Percentiles rank a stretch among this genome's conserved stretches.
Conservation (phyloP, 306 rosid species). For the Cucumis hystrix region DNA sequence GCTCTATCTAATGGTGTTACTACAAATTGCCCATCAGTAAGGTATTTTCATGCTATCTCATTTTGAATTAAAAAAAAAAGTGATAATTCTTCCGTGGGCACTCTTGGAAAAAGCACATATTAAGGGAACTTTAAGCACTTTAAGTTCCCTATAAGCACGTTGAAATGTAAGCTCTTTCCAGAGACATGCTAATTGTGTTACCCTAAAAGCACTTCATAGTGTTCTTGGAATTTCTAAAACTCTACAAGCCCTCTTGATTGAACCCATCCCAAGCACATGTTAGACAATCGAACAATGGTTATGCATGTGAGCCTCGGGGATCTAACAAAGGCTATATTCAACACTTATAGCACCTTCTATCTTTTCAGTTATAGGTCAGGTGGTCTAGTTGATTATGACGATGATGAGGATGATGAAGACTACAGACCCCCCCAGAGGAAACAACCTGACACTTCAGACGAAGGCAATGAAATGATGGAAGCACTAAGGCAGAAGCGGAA, state of each 20-base stretch:
- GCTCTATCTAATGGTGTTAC: slow-evolving; percentile 54
- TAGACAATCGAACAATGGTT: neutral
- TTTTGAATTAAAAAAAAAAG: neutral
- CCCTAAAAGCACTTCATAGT: neutral
- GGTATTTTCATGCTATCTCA: slow-evolving; percentile 25
- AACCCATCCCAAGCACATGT: neutral
- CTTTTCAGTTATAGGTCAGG: slow-evolving; percentile 46
- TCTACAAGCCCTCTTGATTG: neutral
- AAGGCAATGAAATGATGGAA: slow-evolving; percentile 66
- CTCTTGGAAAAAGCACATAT: neutral
- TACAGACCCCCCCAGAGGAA: slow-evolving; percentile 75
- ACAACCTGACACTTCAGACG: slow-evolving; percentile 47
- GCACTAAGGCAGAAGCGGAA: slow-evolving; percentile 62
- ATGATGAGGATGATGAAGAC: slow-evolving; percentile 92
- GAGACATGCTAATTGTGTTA: neutral
- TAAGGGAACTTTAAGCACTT: neutral
- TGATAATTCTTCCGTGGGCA: neutral
- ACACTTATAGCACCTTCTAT: neutral
- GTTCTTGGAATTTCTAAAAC: neutral
- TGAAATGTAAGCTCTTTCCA: neutral
- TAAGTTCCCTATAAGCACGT: neutral
- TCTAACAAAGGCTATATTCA: neutral
- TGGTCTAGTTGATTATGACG: slow-evolving; percentile 86
- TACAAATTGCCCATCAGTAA: slow-evolving; percentile 34
- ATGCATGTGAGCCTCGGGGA: neutral